Evolutionary conservation across 306 rosid genomes (phyloP), one percentile per base, ranked within the genome.

Genomic region (Cicer arietinum): DNA sequence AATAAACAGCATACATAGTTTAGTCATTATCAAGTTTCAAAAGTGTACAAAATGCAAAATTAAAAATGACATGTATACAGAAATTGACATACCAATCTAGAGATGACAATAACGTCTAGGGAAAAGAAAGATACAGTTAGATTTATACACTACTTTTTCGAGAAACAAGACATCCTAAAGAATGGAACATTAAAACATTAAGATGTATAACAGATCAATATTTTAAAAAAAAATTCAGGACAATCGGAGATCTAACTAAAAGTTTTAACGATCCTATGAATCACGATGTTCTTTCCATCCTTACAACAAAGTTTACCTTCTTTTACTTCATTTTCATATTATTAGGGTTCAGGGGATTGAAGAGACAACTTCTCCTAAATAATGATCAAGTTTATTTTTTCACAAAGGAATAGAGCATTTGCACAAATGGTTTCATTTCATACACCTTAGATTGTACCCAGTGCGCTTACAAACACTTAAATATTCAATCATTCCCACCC

Each of bases 311-410:
- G 7, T 59, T 58, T 14, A 10, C 41, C 42, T 17, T 39, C 10
- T 16, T 2, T 42, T 42, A 6, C 10, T 37, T 7, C 22, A 1
- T 20, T 43, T 35, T 69, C 46, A 42, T 0, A 42, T 42, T 42
- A 42, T 13, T 48, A 13, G 35, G 47, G n/a, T 10, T 11, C 47
- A 37, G 10, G 47, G 45, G 30, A 60, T 35, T 73, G 30, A 53
- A 14, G 22, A 45, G 17, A 47, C 35, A 57, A 13, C 35, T 30
- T 22, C 18, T 61, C 50, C 3, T 30, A 62, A 40, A 51, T 41
- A 64, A 64, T 51, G 73, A 42, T 42, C 8, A 6, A 42, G 10
- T 42, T 42, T 69, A 48, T 76, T 76, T 47, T 69, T 52, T 70
- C 66, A n/a, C 9, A 40, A 60, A 16, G 44, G 51, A 18, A 52